phyloP scores from a whole-genome alignment of 1,284 basidiomycete genomes.

The Austroboletus olivaceoglutinosus region DNA sequence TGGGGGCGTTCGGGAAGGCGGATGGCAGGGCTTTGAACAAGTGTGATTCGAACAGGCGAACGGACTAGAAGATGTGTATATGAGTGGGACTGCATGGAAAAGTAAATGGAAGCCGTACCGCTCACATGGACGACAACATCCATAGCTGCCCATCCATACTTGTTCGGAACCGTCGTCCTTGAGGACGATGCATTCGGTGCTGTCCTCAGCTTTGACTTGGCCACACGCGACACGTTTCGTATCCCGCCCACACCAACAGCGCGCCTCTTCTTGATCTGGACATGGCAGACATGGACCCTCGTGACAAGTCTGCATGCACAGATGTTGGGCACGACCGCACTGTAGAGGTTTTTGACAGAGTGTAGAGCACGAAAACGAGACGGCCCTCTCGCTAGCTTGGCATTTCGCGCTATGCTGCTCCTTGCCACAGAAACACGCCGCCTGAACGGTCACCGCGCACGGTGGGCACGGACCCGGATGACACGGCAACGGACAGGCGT shows the following conservation, averaged over 20 bases:
- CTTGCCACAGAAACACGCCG: conserved; percentile 67
- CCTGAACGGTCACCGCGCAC: conserved; percentile 49
- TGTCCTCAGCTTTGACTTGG: conserved; percentile 41
- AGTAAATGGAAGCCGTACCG: conserved; percentile 39
- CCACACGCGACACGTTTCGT: conserved; percentile 64
- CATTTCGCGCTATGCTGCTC: conserved; percentile 66
- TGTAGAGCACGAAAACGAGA: conserved; percentile 51
- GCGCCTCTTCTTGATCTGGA: conserved; percentile 47
- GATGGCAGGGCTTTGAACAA: conserved; percentile 71
- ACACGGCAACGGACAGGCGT: conserved; percentile 70
- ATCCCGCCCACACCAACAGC: conserved; percentile 79
- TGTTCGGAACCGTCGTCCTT: conserved; percentile 31
- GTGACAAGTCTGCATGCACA: conserved; percentile 65
- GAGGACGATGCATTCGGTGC: conserved; percentile 12
- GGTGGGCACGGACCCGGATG: conserved; percentile 83
- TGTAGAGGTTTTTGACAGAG: conserved; percentile 55
- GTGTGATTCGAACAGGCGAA: conserved; percentile 77
- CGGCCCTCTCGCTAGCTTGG: conserved; percentile 35
- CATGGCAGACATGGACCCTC: conserved; percentile 70
- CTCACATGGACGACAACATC: conserved; percentile 63
- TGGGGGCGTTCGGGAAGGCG: conserved; percentile 57
- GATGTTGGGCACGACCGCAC: conserved; percentile 66
- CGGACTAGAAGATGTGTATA: conserved; percentile 37
- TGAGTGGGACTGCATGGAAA: conserved; percentile 1
- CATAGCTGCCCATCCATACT: conserved; percentile 68